These are phyloP conservation scores for Aureobasidium sp. DNA, from an alignment of 2,329 filamentous ascomycete genomes.

Conservation along the genomic window DNA sequence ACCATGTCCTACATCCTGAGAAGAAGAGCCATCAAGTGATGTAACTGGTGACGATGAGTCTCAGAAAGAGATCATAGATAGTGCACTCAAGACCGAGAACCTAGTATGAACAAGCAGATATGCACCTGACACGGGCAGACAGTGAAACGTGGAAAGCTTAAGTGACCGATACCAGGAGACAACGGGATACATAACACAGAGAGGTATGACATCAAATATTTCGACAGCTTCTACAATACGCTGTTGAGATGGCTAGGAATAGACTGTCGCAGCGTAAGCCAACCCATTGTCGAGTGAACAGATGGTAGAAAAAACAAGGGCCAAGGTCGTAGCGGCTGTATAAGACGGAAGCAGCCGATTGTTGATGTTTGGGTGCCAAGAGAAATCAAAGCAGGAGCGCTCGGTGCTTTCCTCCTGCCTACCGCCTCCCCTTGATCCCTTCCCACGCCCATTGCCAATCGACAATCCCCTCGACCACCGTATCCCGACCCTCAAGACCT, in stretches of 20 bases:
- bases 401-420: slow-evolving; percentile 2
- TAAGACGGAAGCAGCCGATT: slow-evolving; percentile 1
- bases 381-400: slow-evolving; percentile 3
- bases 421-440: slow-evolving; percentile 10
- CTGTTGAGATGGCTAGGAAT: neutral
- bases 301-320: neutral
- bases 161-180: neutral
- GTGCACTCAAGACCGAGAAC: too few relatives aligned
- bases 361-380: slow-evolving; percentile 13
- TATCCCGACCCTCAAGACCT: neutral
- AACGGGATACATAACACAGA: neutral
- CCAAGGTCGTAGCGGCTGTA: neutral
- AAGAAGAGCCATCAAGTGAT: too few relatives aligned
- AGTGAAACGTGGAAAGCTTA: slow-evolving; percentile 6
- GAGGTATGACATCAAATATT: neutral
- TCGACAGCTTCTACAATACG: neutral
- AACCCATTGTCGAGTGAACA: neutral
- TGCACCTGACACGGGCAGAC: neutral
- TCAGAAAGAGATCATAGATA: too few relatives aligned
- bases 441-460: slow-evolving; percentile 8
- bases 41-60: too few relatives aligned
- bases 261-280: neutral
- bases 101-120: neutral
- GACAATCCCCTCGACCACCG: slow-evolving; percentile 15
- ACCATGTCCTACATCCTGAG: too few relatives aligned